Evolutionary conservation across 2,329 filamentous ascomycete genomes (phyloP), one percentile per base, ranked within the genome.

Genomic region (Madurella fahalii): DNA sequence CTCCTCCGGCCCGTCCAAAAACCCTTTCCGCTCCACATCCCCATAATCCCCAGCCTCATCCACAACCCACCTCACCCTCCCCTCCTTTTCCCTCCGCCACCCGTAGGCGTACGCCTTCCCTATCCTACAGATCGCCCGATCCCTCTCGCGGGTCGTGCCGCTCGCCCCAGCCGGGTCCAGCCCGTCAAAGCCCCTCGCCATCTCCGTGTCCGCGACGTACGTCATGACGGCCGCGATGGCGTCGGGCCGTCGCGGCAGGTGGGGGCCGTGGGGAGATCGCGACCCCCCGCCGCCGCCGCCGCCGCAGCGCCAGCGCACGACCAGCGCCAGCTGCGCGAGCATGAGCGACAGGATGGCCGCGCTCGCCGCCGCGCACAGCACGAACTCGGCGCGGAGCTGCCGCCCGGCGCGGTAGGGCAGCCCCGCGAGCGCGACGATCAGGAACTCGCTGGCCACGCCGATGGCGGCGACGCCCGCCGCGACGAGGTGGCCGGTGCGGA

Each of bases 201-300:
- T 62, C 16, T 41, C 45, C 41, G 63, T 63, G 9, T 52, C 53
- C 1, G 63, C 63, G 7, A 63, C 60, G 34, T 64, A 64, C 30
- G 63, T 62, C 61, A 64, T 64, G 25, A 64, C 63, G 13, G 58
- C 54, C 4, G 60, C 63, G 5, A 63, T 60, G 8, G 54, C 59
- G 48, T 62, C 60, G 8, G 63, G 63, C 18, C 58, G 43, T n/a
- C 63, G 54, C 11, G 63, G 63, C 34, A 64, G 42, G 30, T 59
- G 53, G 40, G 63, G 61, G n/a, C n/a, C n/a, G n/a, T n/a, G n/a
- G n/a, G n/a, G n/a, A n/a, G n/a, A n/a, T n/a, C n/a, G n/a, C n/a
- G n/a, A n/a, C n/a, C n/a, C n/a, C n/a, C n/a, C n/a, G n/a, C n/a
- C n/a, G n/a, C n/a, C n/a, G n/a, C n/a, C n/a, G 15, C 63, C 53